phyloP scores from a whole-genome alignment of 2,329 filamentous ascomycete genomes.

The Alternaria sp. region DNA sequence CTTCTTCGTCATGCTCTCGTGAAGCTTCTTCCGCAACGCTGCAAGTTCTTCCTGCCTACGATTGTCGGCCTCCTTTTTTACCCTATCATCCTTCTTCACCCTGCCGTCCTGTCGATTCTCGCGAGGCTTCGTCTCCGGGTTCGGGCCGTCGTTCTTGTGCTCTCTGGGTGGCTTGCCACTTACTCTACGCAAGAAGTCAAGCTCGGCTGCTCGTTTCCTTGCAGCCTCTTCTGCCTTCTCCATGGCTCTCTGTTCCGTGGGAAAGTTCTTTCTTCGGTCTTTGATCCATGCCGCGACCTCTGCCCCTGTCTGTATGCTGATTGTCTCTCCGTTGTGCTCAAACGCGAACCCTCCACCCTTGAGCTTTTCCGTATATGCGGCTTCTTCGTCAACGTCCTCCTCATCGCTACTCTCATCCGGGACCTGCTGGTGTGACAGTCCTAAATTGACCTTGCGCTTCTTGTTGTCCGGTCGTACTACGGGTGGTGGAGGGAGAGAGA shows the following conservation, averaged over 20 bases:
- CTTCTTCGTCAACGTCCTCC: conserved; percentile 75
- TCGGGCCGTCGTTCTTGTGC: background rate
- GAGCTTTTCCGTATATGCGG: conserved; percentile 49
- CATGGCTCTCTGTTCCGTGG: conserved; percentile 75
- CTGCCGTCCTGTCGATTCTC: conserved; percentile 11
- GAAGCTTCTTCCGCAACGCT: conserved; percentile 44
- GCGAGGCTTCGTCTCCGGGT: background rate
- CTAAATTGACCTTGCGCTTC: conserved; percentile 75
- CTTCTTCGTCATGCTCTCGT: conserved; percentile 43
- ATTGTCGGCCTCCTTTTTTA: conserved; percentile 2
- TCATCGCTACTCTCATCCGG: conserved; percentile 61
- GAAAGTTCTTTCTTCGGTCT: conserved; percentile 81
- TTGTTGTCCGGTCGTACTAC: conserved; percentile 60
- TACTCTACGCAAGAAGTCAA: conserved; percentile 52
- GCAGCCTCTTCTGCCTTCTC: conserved; percentile 64
- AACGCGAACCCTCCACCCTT: conserved; percentile 65
- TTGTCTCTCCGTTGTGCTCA: conserved; percentile 64
- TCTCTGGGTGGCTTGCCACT: conserved; percentile 28
- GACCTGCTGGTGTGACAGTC: conserved; percentile 71
- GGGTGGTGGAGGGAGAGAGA: conserved; percentile 35
- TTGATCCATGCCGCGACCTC: conserved; percentile 83
- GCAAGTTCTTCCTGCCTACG: conserved; percentile 37
- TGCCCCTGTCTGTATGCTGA: conserved; percentile 62
- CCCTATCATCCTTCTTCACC: background rate
- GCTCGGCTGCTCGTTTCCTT: conserved; percentile 33